Base-by-base conservation (phyloP, 164 flowering plant species). In the Hamamelis virginiana region DNA sequence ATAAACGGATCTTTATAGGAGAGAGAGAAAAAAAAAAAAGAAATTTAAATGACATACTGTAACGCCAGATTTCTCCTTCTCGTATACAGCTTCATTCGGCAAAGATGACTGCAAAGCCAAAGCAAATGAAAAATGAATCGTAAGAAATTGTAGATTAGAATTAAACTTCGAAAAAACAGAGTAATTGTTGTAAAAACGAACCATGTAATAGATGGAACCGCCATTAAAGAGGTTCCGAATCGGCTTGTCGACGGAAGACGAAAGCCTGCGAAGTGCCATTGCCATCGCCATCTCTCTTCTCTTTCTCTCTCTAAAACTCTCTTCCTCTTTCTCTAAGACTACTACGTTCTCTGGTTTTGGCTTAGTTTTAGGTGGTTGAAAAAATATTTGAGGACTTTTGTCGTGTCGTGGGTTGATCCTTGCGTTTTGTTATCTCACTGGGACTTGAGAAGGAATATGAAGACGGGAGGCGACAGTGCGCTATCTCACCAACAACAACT, bases 261-360 rank as follows among this genome's bases (percentile, higher is more conserved):
- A 87, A 59, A 92, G 90, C 75, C 89, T 80, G 60, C 97, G 92
- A 69, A 91, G 85, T 72, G 97, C 99, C 92, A 85, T 78, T 65
- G 96, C 93, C 96, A 91, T 90, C 67, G 98, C 98, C 97, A 95
- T 92, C 52, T 72, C 69, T 62, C 59, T 48, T 92, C 52, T 72
- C 69, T 62, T 56, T 48, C 44, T 68, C 69, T 45, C 61, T 74
- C 41, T 33, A 33, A 33, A 33, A 33, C 41, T 33, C 63, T 56
- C 59, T 60, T 59, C 10, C 23, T 60, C 69, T 67, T 47, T 66
- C 67, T 45, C 57, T 71, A 27, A 16, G 6, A 33, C 45, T 60
- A 9, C 8, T 23, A 27, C 21, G 15, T 33, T 51, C 44, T 21
- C 75, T 43, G 23, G 21, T 43, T 60, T 16, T 25, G 75, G 77